phyloP scores from a whole-genome alignment of 192 early-diverging fungal genomes.

The Thamnidium elegans region DNA sequence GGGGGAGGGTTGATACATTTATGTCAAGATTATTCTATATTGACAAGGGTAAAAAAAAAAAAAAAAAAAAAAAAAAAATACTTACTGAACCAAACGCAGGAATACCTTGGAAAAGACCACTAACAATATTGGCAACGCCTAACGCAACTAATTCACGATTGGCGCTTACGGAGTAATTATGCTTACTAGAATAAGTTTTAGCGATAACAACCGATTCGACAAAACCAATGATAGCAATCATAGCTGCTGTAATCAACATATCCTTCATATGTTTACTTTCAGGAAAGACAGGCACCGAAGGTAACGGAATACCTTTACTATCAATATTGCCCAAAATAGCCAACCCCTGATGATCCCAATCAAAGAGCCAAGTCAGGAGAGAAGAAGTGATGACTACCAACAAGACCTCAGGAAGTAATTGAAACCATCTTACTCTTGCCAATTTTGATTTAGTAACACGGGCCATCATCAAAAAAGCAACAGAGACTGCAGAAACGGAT shows the following conservation, averaged over 20 bases:
- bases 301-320: constrained; percentile 53
- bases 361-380: constrained; percentile 53
- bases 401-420: constrained; percentile 88
- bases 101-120: constrained; percentile 65
- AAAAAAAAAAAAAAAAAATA: no score
- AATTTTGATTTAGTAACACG: constrained; percentile 55
- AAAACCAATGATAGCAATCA: constrained; percentile 95
- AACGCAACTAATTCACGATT: constrained; percentile 97
- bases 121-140: constrained; percentile 84
- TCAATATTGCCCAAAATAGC: constrained; percentile 76
- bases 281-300: constrained; percentile 61
- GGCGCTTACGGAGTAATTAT: constrained; percentile 89
- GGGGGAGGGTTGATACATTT: no score
- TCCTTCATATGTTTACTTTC: constrained; percentile 58
- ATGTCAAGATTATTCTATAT: no score
- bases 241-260: constrained; percentile 76
- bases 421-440: constrained; percentile 47
- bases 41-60: no score
- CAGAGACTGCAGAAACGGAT: constrained; percentile 62
- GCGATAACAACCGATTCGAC: constrained; percentile 95
- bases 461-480: constrained; percentile 65
- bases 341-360: constrained; percentile 73
- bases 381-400: constrained; percentile 79
- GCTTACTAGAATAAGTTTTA: constrained; percentile 86
- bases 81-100: constrained; percentile 40